A percentile compares a stretch with the other conserved stretches of the same genome.
These are phyloP conservation scores for Acanthamoeba lenticulata DNA, from an alignment of 208 protist genomes.

Conservation along the genomic window DNA sequence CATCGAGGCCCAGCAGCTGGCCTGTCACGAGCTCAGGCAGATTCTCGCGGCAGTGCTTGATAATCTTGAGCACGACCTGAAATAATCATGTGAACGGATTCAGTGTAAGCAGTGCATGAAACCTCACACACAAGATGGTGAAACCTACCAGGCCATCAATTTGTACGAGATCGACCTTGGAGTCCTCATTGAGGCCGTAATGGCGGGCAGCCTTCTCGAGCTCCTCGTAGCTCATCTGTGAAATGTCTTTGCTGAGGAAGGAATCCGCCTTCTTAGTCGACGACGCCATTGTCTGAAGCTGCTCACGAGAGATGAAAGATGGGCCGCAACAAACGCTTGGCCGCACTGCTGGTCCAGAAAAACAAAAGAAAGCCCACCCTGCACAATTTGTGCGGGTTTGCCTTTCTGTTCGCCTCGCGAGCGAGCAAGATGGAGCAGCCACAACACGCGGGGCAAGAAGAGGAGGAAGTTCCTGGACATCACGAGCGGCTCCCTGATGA, in stretches of 20 bases:
- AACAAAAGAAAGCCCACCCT: neutral
- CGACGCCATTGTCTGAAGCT: too few relatives aligned
- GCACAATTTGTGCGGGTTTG: neutral
- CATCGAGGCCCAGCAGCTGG: constrained; percentile 88
- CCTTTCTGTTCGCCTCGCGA: too few relatives aligned
- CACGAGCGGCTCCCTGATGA: neutral
- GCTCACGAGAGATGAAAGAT: neutral
- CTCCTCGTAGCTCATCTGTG: constrained; percentile 65
- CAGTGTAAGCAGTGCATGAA: too few relatives aligned
- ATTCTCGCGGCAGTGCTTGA: constrained; percentile 89
- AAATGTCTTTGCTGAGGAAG: constrained; percentile 47
- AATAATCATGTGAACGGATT: too few relatives aligned
- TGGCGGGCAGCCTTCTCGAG: constrained; percentile 26
- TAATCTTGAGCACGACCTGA: constrained; percentile 89
- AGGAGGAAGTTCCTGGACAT: neutral
- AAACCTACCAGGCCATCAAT: constrained; percentile 58
- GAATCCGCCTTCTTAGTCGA: neutral
- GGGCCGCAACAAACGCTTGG: neutral
- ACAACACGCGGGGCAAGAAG: neutral
- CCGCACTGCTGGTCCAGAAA: neutral
- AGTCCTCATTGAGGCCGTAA: constrained; percentile 31
- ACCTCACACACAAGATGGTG: too few relatives aligned
- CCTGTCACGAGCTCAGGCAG: constrained; percentile 85
- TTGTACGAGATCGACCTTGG: constrained; percentile 49
- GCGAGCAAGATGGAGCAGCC: too few relatives aligned